Percentiles rank a stretch among this genome's conserved stretches.
Conservation (phyloP, 2,329 filamentous ascomycete genomes). For the Hypoxylon sp. region DNA sequence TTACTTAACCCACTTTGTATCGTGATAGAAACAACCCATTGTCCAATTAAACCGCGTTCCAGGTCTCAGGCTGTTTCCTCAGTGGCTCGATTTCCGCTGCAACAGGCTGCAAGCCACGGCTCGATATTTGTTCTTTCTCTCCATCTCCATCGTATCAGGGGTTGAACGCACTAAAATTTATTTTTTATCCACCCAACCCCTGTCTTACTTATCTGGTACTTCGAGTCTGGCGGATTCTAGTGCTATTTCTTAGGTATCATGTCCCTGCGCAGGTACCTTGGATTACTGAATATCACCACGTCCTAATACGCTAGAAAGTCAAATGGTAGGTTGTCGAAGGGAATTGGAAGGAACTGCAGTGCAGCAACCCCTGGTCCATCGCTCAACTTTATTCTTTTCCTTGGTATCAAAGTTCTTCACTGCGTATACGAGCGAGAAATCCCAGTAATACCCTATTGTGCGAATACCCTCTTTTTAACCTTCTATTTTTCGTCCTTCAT, state of each 20-base stretch:
- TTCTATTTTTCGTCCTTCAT: conserved; percentile 27
- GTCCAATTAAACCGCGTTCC: conserved; percentile 27
- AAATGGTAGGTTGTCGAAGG: too few relatives aligned
- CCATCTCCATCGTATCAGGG: conserved; percentile 11
- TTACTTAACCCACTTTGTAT: neutral
- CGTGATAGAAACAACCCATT: conserved; percentile 9
- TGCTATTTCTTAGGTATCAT: conserved; percentile 7
- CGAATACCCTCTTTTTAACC: conserved; percentile 35
- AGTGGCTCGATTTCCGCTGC: conserved; percentile 28
- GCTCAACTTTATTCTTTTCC: conserved; percentile 11
- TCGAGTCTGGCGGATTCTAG: conserved; percentile 6
- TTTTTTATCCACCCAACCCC: too few relatives aligned
- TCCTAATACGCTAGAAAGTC: too few relatives aligned
- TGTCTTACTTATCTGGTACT: too few relatives aligned
- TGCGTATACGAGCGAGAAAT: conserved; percentile 34
- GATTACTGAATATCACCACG: too few relatives aligned
- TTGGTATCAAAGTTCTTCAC: conserved; percentile 33
- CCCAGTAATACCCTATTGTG: conserved; percentile 34
- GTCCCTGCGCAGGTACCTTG: too few relatives aligned
- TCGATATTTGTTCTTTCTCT: conserved; percentile 12
- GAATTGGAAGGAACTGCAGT: neutral
- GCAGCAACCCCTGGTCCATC: neutral
- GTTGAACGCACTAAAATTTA: conserved; percentile 17
- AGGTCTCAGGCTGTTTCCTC: conserved; percentile 16
- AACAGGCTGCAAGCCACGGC: conserved; percentile 21